A percentile compares a stretch with the other conserved stretches of the same genome.
Evolutionary conservation across 1,284 basidiomycete genomes (phyloP).

Genomic region (Chondrostereum purpureum): DNA sequence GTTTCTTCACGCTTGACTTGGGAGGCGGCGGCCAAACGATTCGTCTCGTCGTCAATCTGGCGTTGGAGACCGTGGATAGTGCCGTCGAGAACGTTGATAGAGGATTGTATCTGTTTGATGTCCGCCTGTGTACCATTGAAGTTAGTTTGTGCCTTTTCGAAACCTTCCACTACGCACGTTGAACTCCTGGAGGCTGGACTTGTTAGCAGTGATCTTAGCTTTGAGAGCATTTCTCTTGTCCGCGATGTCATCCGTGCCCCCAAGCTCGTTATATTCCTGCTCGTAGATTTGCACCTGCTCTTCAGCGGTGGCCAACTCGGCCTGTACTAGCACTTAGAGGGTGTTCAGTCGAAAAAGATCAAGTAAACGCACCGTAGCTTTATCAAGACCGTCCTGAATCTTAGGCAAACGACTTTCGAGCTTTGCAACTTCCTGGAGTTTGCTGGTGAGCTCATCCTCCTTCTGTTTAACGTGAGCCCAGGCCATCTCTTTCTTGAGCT

Average conservation of each 20-base stretch:
- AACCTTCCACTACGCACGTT: constrained; percentile 30
- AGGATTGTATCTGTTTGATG: constrained; percentile 38
- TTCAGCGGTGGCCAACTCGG: too few species aligned
- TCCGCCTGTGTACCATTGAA: constrained; percentile 36
- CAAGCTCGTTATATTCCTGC: constrained; percentile 39
- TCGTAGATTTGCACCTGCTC: constrained; percentile 44
- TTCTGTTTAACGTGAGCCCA: constrained; percentile 86
- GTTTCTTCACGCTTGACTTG: constrained; percentile 57
- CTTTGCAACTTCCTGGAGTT: constrained; percentile 46
- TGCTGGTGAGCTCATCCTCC: constrained; percentile 52
- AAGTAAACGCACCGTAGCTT: constrained; percentile 39
- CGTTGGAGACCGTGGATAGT: constrained; percentile 43
- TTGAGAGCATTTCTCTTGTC: constrained; percentile 36
- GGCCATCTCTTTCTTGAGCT: constrained; percentile 76
- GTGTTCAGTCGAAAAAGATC: constrained; percentile 1
- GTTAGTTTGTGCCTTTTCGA: constrained; percentile 5
- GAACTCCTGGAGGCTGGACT: constrained; percentile 34
- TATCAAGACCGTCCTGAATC: constrained; percentile 37
- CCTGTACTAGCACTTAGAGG: constrained; percentile 1
- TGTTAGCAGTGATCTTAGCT: constrained; percentile 40
- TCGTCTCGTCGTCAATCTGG: constrained; percentile 51
- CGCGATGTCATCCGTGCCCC: constrained; percentile 48
- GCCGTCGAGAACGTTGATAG: constrained; percentile 31
- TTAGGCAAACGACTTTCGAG: constrained; percentile 40
- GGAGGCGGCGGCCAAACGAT: constrained; percentile 48